Evolutionary conservation across 805 yeast genomes (phyloP).

Genomic region (Kluyveromyces lactis): DNA sequence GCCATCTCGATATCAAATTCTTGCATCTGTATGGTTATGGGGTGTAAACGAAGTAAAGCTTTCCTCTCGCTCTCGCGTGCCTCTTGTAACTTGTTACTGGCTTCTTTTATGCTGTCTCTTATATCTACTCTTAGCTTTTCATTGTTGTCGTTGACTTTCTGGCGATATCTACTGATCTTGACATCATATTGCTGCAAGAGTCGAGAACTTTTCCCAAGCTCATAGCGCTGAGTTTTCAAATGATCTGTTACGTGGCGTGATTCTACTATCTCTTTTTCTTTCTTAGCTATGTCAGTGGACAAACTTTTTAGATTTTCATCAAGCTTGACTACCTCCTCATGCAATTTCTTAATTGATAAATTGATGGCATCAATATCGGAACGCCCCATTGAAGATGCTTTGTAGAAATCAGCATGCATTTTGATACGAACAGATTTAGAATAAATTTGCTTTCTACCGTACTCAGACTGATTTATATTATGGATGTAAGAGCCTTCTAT

Average conservation of each 20-base stretch:
- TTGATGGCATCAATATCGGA: conserved; percentile 11
- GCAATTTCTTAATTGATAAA: conserved; percentile 8
- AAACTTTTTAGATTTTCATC: background rate
- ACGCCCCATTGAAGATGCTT: conserved; percentile 16
- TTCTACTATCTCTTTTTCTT: background rate
- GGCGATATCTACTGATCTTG: background rate
- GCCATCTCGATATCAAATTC: background rate
- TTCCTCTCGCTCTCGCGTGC: background rate
- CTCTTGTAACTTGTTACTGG: conserved; percentile 1
- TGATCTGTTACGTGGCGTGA: background rate
- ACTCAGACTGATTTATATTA: conserved; percentile 46
- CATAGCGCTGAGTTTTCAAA: background rate
- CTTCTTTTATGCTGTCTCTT: background rate
- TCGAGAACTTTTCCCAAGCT: conserved; percentile 1
- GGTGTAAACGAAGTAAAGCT: background rate
- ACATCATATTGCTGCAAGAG: conserved; percentile 1
- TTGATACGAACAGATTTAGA: conserved; percentile 16
- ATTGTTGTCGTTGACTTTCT: conserved; percentile 10
- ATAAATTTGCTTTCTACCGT: conserved; percentile 52
- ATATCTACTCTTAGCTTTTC: conserved; percentile 4
- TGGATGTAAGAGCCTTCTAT: conserved; percentile 51
- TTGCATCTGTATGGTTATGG: background rate
- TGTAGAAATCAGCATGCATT: conserved; percentile 17
- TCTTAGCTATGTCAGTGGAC: background rate
- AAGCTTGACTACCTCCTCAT: conserved; percentile 8